A percentile compares a stretch with the other conserved stretches of the same genome.
Evolutionary conservation across 2,329 filamentous ascomycete species (phyloP).

Genomic region (Coleophoma cylindrospora): DNA sequence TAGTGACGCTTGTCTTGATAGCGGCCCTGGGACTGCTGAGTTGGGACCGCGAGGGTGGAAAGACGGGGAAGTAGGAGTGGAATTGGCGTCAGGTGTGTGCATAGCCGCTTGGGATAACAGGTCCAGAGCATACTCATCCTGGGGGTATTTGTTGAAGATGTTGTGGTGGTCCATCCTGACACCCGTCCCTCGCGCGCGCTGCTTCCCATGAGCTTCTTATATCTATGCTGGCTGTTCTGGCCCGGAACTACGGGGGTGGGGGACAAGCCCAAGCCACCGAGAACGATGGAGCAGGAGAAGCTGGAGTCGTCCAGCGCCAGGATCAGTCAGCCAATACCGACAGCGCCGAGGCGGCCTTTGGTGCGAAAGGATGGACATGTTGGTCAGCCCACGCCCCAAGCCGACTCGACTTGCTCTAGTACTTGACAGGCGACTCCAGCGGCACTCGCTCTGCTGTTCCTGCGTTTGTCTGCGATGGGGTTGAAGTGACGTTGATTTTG

Average conservation of each 20-base stretch:
- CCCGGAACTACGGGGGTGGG: background rate
- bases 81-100: constrained; percentile 6
- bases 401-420: too few species aligned
- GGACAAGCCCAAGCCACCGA: too few species aligned
- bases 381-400: too few species aligned
- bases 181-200: background rate
- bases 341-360: too few species aligned
- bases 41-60: background rate
- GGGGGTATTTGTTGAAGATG: constrained; percentile 2
- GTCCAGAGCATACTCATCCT: constrained; percentile 19
- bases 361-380: too few species aligned
- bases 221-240: background rate
- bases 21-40: background rate
- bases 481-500: too few species aligned
- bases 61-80: background rate
- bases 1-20: background rate
- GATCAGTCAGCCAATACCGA: too few species aligned
- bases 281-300: too few species aligned
- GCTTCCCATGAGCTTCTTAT: background rate
- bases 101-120: constrained; percentile 21
- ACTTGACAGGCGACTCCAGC: too few species aligned
- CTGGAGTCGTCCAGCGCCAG: too few species aligned
- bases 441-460: too few species aligned
- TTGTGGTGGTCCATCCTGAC: background rate
- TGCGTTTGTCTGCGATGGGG: too few species aligned